Evolutionary conservation across 1,284 basidiomycete genomes (phyloP).

Genomic region (Fomitopsis schrenkii): DNA sequence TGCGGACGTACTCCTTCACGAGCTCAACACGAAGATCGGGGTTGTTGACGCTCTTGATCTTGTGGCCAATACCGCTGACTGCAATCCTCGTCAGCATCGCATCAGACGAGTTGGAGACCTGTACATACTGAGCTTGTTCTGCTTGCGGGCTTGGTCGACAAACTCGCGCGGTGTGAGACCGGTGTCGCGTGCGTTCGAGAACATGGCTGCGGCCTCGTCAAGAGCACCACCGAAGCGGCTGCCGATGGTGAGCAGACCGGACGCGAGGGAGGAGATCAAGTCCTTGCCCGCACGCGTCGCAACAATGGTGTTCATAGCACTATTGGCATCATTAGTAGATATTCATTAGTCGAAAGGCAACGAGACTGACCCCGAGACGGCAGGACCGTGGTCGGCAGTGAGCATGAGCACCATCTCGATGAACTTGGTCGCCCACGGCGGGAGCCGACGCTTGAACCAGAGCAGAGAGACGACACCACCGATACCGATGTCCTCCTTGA

Average conservation of each 20-base stretch:
- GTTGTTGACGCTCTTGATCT: conserved; percentile 99
- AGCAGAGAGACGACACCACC: conserved; percentile 95
- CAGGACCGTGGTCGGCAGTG: conserved; percentile 98
- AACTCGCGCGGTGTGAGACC: conserved; percentile 96
- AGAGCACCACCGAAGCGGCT: conserved; percentile 99
- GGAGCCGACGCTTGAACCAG: conserved; percentile 96
- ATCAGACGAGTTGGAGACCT: neutral
- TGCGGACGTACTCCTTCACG: conserved; percentile 94
- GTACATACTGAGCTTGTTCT: conserved; percentile 87
- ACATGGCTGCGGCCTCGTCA: conserved; percentile 96
- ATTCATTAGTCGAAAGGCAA: neutral
- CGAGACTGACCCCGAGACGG: conserved; percentile 67
- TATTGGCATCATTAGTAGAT: conserved; percentile 27
- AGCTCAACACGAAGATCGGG: conserved; percentile 96
- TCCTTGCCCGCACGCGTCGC: conserved; percentile 99
- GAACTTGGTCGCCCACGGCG: conserved; percentile 88
- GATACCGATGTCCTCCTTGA: conserved; percentile 96
- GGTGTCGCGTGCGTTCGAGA: conserved; percentile 86
- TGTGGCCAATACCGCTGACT: conserved; percentile 99
- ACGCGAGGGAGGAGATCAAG: conserved; percentile 93
- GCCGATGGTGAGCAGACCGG: conserved; percentile 96
- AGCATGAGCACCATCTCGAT: conserved; percentile 99
- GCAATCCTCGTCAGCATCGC: conserved; percentile 5
- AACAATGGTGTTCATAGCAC: conserved; percentile 99
- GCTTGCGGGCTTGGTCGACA: conserved; percentile 93